These are phyloP conservation scores for Fusarium sp. DNA, from an alignment of 2,329 filamentous ascomycete genomes.

Conservation along the genomic window DNA sequence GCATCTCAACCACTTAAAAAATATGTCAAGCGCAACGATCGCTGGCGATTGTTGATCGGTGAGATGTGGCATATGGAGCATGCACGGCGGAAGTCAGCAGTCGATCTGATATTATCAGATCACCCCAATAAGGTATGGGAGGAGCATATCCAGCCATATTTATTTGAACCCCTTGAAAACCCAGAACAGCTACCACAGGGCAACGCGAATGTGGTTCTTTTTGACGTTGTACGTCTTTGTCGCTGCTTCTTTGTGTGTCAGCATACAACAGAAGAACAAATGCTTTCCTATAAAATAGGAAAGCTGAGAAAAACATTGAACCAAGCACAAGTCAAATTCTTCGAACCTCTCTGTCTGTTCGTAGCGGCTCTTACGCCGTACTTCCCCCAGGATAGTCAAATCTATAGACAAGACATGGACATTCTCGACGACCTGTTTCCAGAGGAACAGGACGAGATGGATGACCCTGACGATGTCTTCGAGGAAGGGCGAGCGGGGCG, in stretches of 20 bases:
- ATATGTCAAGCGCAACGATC: constrained; percentile 43
- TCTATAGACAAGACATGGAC: constrained; percentile 40
- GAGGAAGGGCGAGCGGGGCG: constrained; percentile 30
- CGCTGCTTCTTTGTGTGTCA: constrained; percentile 43
- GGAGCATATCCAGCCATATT: constrained; percentile 21
- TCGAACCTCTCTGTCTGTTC: constrained; percentile 42
- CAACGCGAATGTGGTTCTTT: constrained; percentile 30
- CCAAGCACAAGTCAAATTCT: constrained; percentile 15
- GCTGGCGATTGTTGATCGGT: constrained; percentile 44
- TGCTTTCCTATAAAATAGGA: constrained; percentile 24
- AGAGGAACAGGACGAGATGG: constrained; percentile 3
- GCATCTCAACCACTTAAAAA: constrained; percentile 19
- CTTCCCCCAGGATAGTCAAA: constrained; percentile 48
- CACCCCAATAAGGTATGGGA: constrained; percentile 32
- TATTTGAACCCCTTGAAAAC: constrained; percentile 26
- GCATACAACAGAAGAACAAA: constrained; percentile 28
- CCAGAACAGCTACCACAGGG: constrained; percentile 6
- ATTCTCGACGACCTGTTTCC: constrained; percentile 29
- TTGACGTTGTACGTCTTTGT: constrained; percentile 46
- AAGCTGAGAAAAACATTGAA: constrained; percentile 32
- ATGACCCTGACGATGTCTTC: constrained; percentile 12
- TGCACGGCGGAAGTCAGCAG: constrained; percentile 39
- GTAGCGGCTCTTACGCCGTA: constrained; percentile 35
- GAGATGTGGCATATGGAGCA: constrained; percentile 46
- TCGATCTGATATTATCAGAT: constrained; percentile 34